phyloP scores from a whole-genome alignment of 495 filamentous ascomycete genomes.

The Tuber microsphaerosporum region DNA sequence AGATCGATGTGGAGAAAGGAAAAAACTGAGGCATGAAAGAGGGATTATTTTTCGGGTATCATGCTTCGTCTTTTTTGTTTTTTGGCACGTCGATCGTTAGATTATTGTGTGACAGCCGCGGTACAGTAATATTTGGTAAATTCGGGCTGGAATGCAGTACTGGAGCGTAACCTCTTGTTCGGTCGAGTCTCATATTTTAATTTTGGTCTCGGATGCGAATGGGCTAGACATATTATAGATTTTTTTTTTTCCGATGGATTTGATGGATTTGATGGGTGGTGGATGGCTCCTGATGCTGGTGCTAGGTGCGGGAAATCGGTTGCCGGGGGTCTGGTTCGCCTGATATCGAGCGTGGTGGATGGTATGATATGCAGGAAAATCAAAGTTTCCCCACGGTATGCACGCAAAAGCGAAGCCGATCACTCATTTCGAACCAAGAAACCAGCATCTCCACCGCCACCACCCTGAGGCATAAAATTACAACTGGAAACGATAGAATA shows the following conservation, averaged over 20 bases:
- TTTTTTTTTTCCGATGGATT: not conserved
- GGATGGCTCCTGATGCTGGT: not conserved
- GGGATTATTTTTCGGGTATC: not conserved
- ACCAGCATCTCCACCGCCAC: not conserved
- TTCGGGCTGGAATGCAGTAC: not conserved
- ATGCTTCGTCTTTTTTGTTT: not conserved
- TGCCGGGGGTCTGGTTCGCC: not conserved
- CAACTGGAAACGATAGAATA: not conserved
- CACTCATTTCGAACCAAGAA: constrained; percentile 1
- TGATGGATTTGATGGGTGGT: not conserved
- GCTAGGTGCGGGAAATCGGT: not conserved
- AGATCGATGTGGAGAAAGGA: not conserved
- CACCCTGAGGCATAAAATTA: not conserved
- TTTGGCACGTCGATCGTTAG: not conserved
- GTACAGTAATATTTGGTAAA: not conserved
- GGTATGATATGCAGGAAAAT: not conserved
- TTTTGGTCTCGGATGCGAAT: not conserved
- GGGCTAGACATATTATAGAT: not conserved
- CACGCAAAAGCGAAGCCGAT: constrained; percentile 3
- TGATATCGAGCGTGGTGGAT: not conserved
- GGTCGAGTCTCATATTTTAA: not conserved
- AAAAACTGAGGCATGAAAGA: not conserved
- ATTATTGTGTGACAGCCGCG: not conserved
- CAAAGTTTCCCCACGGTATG: not conserved
- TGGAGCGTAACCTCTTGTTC: not conserved